These are phyloP conservation scores for Penicillium taxi DNA, from an alignment of 495 filamentous ascomycete genomes.

Conservation along the genomic window DNA sequence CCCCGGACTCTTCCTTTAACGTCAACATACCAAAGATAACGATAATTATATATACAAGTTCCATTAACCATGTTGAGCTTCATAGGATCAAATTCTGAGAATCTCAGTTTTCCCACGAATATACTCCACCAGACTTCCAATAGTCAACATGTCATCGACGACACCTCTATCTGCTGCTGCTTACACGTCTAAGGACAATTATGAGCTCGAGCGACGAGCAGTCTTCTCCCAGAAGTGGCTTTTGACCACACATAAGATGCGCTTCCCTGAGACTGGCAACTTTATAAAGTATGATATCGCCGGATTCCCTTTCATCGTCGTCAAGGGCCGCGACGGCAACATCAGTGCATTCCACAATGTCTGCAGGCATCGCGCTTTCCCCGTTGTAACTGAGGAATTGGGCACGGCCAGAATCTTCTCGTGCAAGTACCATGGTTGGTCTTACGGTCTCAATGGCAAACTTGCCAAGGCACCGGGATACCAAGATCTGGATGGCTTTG, in stretches of 20 bases:
- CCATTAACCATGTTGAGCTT: not conserved
- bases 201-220: constrained; percentile 45
- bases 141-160: constrained; percentile 9
- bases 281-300: constrained; percentile 41
- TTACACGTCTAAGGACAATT: constrained; percentile 44
- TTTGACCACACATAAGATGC: constrained; percentile 41
- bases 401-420: constrained; percentile 44
- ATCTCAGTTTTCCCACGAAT: not conserved
- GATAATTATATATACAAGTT: constrained; percentile 7
- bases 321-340: constrained; percentile 38
- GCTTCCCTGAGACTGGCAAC: constrained; percentile 43
- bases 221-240: constrained; percentile 49
- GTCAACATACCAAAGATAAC: not conserved
- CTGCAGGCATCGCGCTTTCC: constrained; percentile 51
- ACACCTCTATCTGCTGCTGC: constrained; percentile 40
- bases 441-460: constrained; percentile 42
- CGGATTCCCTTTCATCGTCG: constrained; percentile 43
- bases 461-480: constrained; percentile 49
- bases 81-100: not conserved
- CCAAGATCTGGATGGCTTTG: constrained; percentile 44
- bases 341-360: constrained; percentile 55
- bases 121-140: not conserved
- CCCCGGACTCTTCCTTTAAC: constrained; percentile 2
- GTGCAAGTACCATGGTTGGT: constrained; percentile 48
- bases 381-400: constrained; percentile 42